Evolutionary conservation across 2,329 filamentous ascomycete species (phyloP), one percentile per base, ranked within the genome.

Genomic region (Venturia carpophila): DNA sequence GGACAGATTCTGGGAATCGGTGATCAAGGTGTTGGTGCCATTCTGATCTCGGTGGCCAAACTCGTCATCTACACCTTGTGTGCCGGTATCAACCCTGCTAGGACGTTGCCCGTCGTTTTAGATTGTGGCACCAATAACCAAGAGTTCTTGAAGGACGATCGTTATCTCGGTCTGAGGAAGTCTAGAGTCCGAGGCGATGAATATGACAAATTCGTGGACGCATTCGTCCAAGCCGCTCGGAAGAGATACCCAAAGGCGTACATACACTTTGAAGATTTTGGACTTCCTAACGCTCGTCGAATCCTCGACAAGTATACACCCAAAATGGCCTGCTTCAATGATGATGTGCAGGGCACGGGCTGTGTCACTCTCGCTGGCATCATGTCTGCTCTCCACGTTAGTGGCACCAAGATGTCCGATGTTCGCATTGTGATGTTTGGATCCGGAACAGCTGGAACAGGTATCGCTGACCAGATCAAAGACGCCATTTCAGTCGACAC

Each of bases 191-290:
- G 87, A 1, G 91, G 92, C 0, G 77, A 89, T 69, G 76, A 85
- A 69, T 96, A 96, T 71, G 89, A 93, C 71, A 74, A 83, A 0
- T 90, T 96, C 67, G 84, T 95, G 1, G 88, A 91, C 58, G 83
- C 77, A 0, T 96, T 96, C 71, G 84, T 96, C 10, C 78, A 80
- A 63, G 81, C 85, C 0, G 87, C 87, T 0, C 80, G 86, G 56
- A 85, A 87, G 69, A 80, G 86, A 1, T 96, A 88, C 67, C 92
- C 92, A 0, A 86, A 82, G 58, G 91, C 92, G 0, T 93, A 92
- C 70, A 87, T 96, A 24, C 91, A 96, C 71, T 96, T 95, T 72
- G 90, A 96, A 71, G 92, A 96, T 71, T 95, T 96, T 77, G 91
- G 91, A 0, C 77, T 95, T 0, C 75, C 75, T 1, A 96, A 96